phyloP scores from a whole-genome alignment of 352 stramenopile genomes.

The Phytophthora aleatoria region DNA sequence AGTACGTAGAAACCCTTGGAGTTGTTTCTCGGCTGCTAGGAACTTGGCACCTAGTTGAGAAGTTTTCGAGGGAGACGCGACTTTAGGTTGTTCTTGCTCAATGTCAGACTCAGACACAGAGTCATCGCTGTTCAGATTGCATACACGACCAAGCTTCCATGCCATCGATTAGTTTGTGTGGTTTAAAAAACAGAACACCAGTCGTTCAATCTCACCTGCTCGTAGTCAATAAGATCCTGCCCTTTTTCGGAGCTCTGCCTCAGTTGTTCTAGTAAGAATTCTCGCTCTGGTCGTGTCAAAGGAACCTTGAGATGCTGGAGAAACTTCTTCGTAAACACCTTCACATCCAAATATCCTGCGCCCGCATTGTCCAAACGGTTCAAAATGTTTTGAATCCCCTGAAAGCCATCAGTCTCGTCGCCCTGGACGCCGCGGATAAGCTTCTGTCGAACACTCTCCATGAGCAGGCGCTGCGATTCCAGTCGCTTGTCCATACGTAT shows the following conservation, averaged over 20 bases:
- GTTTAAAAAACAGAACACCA: background rate
- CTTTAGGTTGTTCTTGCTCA: slow-evolving; percentile 17
- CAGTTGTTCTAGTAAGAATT: slow-evolving; percentile 56
- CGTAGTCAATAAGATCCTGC: slow-evolving; percentile 49
- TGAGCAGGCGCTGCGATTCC: slow-evolving; percentile 52
- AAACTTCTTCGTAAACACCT: slow-evolving; percentile 46
- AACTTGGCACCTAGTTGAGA: slow-evolving; percentile 35
- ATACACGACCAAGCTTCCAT: slow-evolving; percentile 39
- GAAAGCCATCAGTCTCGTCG: slow-evolving; percentile 37
- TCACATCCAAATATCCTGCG: slow-evolving; percentile 45
- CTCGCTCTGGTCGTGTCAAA: slow-evolving; percentile 48
- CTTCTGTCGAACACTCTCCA: slow-evolving; percentile 58
- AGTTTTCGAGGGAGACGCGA: slow-evolving; percentile 15
- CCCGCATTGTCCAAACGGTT: slow-evolving; percentile 41
- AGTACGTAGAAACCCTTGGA: slow-evolving; percentile 47
- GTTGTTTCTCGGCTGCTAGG: slow-evolving; percentile 40
- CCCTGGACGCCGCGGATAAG: slow-evolving; percentile 50
- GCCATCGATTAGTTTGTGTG: background rate
- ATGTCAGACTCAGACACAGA: slow-evolving; percentile 43
- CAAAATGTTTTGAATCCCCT: slow-evolving; percentile 49
- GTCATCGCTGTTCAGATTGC: slow-evolving; percentile 58
- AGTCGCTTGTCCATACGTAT: slow-evolving; percentile 59
- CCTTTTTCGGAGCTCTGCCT: slow-evolving; percentile 18
- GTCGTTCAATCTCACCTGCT: slow-evolving; percentile 33
- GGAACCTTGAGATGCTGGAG: slow-evolving; percentile 46